A percentile compares a stretch with the other conserved stretches of the same genome.
phyloP scores from a whole-genome alignment of 1,139 yeast species.

The Debaryomycetaceae sp. region DNA sequence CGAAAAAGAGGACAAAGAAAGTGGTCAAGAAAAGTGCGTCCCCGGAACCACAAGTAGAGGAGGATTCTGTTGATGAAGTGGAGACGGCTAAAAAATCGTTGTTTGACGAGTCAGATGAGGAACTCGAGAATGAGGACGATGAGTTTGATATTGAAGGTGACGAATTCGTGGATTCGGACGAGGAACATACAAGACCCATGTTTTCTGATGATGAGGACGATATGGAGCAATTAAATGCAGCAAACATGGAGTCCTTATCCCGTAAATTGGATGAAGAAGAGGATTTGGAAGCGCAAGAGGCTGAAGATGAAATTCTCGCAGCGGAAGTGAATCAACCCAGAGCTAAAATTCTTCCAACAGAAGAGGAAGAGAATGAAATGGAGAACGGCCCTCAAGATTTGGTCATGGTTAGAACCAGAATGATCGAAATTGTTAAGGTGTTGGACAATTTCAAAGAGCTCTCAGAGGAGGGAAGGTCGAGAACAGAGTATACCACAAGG shows the following conservation, averaged over 20 bases:
- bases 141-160: conserved; percentile 57
- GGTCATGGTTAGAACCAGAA: conserved; percentile 82
- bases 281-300: conserved; percentile 70
- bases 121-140: conserved; percentile 39
- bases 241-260: conserved; percentile 83
- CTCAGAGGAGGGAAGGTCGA: conserved; percentile 82
- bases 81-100: conserved; percentile 67
- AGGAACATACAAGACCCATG: conserved; percentile 63
- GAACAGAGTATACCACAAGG: conserved; percentile 77
- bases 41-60: conserved; percentile 51
- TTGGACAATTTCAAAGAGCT: conserved; percentile 83
- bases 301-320: conserved; percentile 68
- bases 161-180: conserved; percentile 54
- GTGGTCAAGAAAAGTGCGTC: conserved; percentile 28
- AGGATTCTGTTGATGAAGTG: conserved; percentile 59
- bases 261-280: conserved; percentile 69
- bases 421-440: conserved; percentile 94
- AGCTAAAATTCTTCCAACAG: conserved; percentile 65
- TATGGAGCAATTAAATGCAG: conserved; percentile 68
- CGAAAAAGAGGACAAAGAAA: conserved; percentile 15
- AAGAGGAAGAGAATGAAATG: conserved; percentile 51
- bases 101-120: conserved; percentile 71
- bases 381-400: conserved; percentile 64
- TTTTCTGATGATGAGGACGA: conserved; percentile 69
- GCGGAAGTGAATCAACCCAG: conserved; percentile 63